Evolutionary conservation across 2,329 filamentous ascomycete genomes (phyloP).

Genomic region (Fusarium sp.): DNA sequence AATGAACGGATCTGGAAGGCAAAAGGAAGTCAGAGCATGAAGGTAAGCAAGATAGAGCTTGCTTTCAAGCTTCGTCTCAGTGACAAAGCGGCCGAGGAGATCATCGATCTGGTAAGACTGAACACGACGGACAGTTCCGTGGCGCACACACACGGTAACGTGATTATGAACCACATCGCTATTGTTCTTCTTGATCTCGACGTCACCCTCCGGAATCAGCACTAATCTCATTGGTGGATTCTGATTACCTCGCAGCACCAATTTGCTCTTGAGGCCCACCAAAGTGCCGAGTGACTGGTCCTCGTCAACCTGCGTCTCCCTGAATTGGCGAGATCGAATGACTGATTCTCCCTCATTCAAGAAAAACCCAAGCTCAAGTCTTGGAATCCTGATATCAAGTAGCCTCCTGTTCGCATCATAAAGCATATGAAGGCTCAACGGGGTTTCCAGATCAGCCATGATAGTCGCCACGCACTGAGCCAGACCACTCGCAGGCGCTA

Average conservation of each 20-base stretch:
- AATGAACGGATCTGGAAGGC: slow-evolving; percentile 62
- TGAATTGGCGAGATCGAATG: slow-evolving; percentile 25
- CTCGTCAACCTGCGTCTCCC: slow-evolving; percentile 22
- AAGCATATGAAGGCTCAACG: slow-evolving; percentile 15
- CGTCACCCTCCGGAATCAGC: slow-evolving; percentile 54
- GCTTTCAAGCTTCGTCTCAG: slow-evolving; percentile 63
- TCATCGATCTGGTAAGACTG: slow-evolving; percentile 63
- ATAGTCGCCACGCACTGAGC: background rate
- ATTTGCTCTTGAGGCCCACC: slow-evolving; percentile 43
- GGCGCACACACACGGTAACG: slow-evolving; percentile 52
- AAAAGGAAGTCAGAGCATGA: slow-evolving; percentile 66
- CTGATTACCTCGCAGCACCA: slow-evolving; percentile 55
- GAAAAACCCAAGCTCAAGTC: slow-evolving; percentile 39
- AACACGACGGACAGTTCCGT: slow-evolving; percentile 26
- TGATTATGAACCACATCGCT: slow-evolving; percentile 36
- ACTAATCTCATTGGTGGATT: slow-evolving; percentile 48
- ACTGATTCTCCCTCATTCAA: background rate
- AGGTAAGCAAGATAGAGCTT: slow-evolving; percentile 64
- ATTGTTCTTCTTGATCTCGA: background rate
- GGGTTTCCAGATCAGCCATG: slow-evolving; percentile 12
- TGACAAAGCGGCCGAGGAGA: slow-evolving; percentile 61
- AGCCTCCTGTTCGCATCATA: fast-evolving
- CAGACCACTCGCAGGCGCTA: background rate
- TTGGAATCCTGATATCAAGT: slow-evolving; percentile 19
- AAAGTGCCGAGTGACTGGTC: slow-evolving; percentile 30